phyloP scores from a whole-genome alignment of 768 basidiomycete species.

The Suillus clintonianus region DNA sequence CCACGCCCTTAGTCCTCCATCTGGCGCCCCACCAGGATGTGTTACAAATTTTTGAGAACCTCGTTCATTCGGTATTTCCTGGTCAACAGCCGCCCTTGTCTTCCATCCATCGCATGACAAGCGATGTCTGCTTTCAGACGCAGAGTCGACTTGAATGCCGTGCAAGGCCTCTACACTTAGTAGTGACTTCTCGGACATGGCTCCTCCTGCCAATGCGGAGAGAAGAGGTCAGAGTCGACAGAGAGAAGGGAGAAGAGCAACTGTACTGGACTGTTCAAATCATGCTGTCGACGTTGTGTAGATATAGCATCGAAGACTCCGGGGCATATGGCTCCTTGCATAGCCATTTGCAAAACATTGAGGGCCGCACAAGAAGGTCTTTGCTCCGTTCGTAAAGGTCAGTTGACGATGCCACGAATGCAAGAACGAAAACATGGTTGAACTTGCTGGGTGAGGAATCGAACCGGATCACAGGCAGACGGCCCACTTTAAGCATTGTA shows the following conservation, averaged over 20 bases:
- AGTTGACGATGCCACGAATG: background rate
- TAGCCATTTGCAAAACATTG: background rate
- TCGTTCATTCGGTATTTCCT: background rate
- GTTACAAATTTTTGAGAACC: constrained; percentile 12
- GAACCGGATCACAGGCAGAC: too few species aligned
- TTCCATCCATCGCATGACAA: too few species aligned
- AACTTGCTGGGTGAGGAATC: too few species aligned
- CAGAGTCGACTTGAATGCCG: background rate
- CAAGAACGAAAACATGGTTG: too few species aligned
- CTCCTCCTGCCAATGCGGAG: background rate
- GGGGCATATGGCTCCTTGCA: background rate
- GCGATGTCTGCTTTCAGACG: background rate
- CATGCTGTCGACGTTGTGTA: background rate
- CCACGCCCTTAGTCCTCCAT: constrained; percentile 35
- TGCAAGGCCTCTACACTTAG: background rate
- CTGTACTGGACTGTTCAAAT: background rate
- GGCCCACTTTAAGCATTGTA: too few species aligned
- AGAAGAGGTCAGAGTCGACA: background rate
- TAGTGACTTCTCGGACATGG: background rate
- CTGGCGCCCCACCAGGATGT: constrained; percentile 25
- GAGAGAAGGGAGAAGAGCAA: background rate
- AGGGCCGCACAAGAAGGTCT: too few species aligned
- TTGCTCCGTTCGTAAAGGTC: background rate
- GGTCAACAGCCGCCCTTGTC: constrained; percentile 5
- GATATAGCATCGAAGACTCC: background rate